Evolutionary conservation across 2,329 filamentous ascomycete genomes (phyloP).

Genomic region (Fusarium coicis): DNA sequence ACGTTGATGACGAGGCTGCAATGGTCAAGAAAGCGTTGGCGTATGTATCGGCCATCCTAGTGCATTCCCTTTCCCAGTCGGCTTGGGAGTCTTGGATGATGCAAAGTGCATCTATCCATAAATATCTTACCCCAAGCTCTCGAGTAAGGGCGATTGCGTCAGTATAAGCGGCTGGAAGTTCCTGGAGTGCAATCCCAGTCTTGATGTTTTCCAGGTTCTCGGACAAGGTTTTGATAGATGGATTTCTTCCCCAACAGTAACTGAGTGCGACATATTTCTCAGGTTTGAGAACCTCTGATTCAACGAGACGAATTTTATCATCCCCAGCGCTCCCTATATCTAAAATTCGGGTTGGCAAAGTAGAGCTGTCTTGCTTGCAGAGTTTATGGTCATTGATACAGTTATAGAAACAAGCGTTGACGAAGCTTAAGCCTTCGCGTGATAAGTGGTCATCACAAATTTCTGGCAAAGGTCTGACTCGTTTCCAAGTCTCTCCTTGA

Average conservation of each 20-base stretch:
- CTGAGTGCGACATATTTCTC: slow-evolving; percentile 32
- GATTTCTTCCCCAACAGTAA: slow-evolving; percentile 31
- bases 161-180: slow-evolving; percentile 22
- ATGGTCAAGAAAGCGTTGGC: slow-evolving; percentile 28
- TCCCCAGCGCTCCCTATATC: slow-evolving; percentile 8
- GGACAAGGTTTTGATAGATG: slow-evolving; percentile 5
- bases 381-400: slow-evolving; percentile 6
- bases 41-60: slow-evolving; percentile 31
- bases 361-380: background rate
- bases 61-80: slow-evolving; percentile 35
- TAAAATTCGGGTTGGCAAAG: slow-evolving; percentile 22
- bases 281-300: background rate
- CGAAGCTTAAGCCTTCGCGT: slow-evolving; percentile 3
- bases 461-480: slow-evolving; percentile 20
- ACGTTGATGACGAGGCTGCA: slow-evolving; percentile 28
- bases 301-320: background rate
- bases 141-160: slow-evolving; percentile 13
- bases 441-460: slow-evolving; percentile 29
- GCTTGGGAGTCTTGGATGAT: slow-evolving; percentile 26
- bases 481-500: slow-evolving; percentile 4
- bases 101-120: slow-evolving; percentile 38
- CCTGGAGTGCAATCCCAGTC: background rate
- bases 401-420: slow-evolving; percentile 14
- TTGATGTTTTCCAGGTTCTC: slow-evolving; percentile 13
- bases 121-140: slow-evolving; percentile 13